These are phyloP conservation scores for Chaetomium cochliodes DNA, from an alignment of 495 filamentous ascomycete genomes.

Conservation along the genomic window DNA sequence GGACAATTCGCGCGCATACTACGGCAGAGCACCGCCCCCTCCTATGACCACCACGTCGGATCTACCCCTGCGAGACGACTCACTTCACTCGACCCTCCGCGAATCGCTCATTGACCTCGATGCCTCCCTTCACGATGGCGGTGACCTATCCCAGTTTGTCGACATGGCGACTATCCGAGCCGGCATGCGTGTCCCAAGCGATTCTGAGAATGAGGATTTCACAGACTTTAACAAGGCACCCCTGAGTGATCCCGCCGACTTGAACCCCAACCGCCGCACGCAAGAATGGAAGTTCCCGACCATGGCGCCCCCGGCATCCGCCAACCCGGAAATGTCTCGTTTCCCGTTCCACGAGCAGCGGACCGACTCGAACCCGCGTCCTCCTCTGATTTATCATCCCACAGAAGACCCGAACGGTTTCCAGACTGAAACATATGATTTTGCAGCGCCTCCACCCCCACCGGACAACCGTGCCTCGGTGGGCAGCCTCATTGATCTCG, in stretches of 20 bases:
- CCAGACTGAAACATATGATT: conserved; percentile 47
- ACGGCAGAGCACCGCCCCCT: conserved; percentile 41
- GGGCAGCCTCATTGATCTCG: conserved; percentile 52
- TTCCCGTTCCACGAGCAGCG: conserved; percentile 46
- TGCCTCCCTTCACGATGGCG: conserved; percentile 53
- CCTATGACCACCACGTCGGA: conserved; percentile 45
- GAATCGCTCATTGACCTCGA: conserved; percentile 61
- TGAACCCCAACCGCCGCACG: conserved; percentile 50
- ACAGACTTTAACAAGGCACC: conserved; percentile 49
- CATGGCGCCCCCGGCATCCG: conserved; percentile 49
- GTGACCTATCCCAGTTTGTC: conserved; percentile 52
- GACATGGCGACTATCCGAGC: conserved; percentile 62
- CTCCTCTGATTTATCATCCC: conserved; percentile 49
- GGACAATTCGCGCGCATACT: conserved; percentile 55
- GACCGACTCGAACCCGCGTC: conserved; percentile 33
- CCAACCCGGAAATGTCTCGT: conserved; percentile 50
- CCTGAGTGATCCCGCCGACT: conserved; percentile 51
- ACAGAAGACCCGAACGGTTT: conserved; percentile 51
- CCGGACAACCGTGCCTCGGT: conserved; percentile 43
- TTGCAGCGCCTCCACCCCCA: conserved; percentile 20
- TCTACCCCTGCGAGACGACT: conserved; percentile 54
- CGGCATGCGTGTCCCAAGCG: conserved; percentile 43
- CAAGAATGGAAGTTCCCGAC: conserved; percentile 65
- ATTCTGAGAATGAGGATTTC: conserved; percentile 39
- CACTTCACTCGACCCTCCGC: conserved; percentile 48